Evolutionary conservation across 768 basidiomycete species (phyloP), one percentile per base, ranked within the genome.

Genomic region (Pisolithus tinctorius): DNA sequence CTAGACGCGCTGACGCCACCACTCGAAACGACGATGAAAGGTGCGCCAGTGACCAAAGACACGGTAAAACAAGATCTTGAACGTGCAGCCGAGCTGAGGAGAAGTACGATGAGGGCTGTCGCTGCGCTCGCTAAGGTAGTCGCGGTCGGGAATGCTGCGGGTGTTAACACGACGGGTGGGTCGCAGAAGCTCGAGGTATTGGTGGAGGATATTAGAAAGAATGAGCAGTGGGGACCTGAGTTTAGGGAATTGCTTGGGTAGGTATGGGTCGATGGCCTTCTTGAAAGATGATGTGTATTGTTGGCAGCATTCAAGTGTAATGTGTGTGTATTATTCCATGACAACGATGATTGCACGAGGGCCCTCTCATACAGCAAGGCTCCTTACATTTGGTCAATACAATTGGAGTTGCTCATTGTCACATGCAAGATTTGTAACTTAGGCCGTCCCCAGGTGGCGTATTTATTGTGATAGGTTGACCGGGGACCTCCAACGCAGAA

Each of bases 31-130:
- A 88, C 90, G 37, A 92, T 97, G 83, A 88, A 92, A 63, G 91
- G 91, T 1, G 81, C 87, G 6, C 84, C 80, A 6, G 81, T 91
- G 39, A 90, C 89, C 48, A 97, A 97, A 71, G 95, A 98, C 63
- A 91, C 92, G 0, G 94, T 96, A 45, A 98, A 97, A 69, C 91
- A 93, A 66, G 90, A 93, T 58, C 64, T 93, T 42, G 89, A 91
- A 68, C 80, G 88, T 17, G 83, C 87, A 8, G 89, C 89, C 26
- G 95, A 97, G 68, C 75, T 97, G 54, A 93, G 97, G 70, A 75
- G 89, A 55, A 93, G 91, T 60, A 90, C 91, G 6, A 74, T 97
- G 54, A 74, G 95, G 37, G 92, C 93, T 5, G 82, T 94, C 41
- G 90, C 84, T 14, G 90, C 91, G 3, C 72, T 99, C 49, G 87